A percentile compares a stretch with the other conserved stretches of the same genome.
These are phyloP conservation scores for cucumber (Cucumis sativus) DNA, from an alignment of 306 rosid species.

Conservation along the genomic window Cucumber_9930_V3 NC_026660.2:3692001-3692500, in stretches of 20 bases:
- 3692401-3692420: neutral
- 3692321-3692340: neutral
- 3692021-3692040: slow-evolving; percentile 61
- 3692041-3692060: slow-evolving; percentile 82
- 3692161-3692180: neutral
- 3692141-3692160: neutral
- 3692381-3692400: neutral
- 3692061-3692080: slow-evolving; percentile 96
- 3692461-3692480: neutral
- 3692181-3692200: neutral
- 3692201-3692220: slow-evolving; percentile 13
- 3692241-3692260: slow-evolving; percentile 89
- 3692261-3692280: slow-evolving; percentile 98
- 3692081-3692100: slow-evolving; percentile 95
- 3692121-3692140: neutral
- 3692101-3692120: slow-evolving; percentile 96
- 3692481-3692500: neutral
- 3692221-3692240: slow-evolving; percentile 97
- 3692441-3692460: neutral
- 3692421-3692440: neutral
- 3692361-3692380: neutral
- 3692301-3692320: neutral
- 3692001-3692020: slow-evolving; percentile 60
- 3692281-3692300: slow-evolving; percentile 46
- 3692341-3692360: neutral